Evolutionary conservation across 345 rosid species (phyloP).

Genomic region (Pseudoturritis turrita): DNA sequence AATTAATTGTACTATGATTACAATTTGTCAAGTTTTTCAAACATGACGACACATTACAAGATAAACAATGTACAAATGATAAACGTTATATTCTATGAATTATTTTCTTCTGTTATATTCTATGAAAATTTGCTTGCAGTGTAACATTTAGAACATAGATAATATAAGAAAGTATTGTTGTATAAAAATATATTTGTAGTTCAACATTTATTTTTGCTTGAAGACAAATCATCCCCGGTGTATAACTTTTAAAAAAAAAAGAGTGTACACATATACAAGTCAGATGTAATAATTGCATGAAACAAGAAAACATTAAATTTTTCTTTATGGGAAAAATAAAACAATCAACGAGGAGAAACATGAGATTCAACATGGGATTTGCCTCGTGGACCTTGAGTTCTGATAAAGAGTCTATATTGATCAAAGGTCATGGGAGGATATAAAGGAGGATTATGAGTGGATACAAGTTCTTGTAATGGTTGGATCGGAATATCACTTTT

Average conservation of each 20-base stretch:
- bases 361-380: conserved; percentile 83
- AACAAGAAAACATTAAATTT: background rate
- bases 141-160: background rate
- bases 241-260: background rate
- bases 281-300: conserved; percentile 10
- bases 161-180: background rate
- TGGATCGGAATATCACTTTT: conserved; percentile 70
- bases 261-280: conserved; percentile 20
- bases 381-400: conserved; percentile 74
- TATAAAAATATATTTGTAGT: background rate
- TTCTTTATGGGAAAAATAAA: background rate
- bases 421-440: conserved; percentile 81
- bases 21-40: conserved; percentile 21
- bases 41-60: conserved; percentile 6
- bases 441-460: conserved; percentile 46
- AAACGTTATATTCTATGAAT: background rate
- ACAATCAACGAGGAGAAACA: conserved; percentile 33
- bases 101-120: background rate
- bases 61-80: conserved; percentile 3
- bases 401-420: conserved; percentile 71
- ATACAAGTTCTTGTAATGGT: conserved; percentile 63
- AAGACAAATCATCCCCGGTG: background rate
- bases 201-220: background rate
- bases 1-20: background rate
- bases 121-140: background rate